Evolutionary conservation across 768 basidiomycete genomes (phyloP), one percentile per base, ranked within the genome.

Genomic region (Russula griseocarnosa): DNA sequence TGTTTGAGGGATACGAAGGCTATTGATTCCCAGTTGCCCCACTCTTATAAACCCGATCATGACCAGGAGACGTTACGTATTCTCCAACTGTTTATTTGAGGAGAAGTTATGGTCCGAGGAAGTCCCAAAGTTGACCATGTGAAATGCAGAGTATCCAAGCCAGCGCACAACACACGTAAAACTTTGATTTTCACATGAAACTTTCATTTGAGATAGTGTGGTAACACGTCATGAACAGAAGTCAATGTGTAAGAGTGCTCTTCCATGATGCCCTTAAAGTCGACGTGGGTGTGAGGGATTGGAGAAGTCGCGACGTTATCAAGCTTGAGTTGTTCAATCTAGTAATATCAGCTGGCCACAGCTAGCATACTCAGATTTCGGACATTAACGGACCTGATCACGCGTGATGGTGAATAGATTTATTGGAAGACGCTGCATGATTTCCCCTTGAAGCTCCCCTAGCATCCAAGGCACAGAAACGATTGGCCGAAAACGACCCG

Each of bases 381-480:
- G n/a, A 13, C 24, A 2, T 34, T 6, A 54, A 46, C 60, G 6
- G 3, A 88, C 89, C 79, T 91, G 88, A 65, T 82, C 82, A 38
- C 82, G 78, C 16, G 90, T 89, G 20, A 91, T 69, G 0, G 89
- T 90, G 66, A 90, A 85, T 22, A 88, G 67, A 62, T 82, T 87
- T 20, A 75, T 71, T 0, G 88, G 90, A 13, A 90, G 74, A 60
- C 74, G 77, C 74, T 90, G 87, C 56, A 89, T 70, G 42, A 91
- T 69, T 26, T 77, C 76, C 4, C 82, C 89, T 74, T 90, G 87
- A n/a, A 87, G 61, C 67, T 75, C 79, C 4, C 89, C 88, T 30
- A 88, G 60, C 42, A 75, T 73, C 71, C 82, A 88, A 0, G 89
- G 89, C 6, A 90, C 63, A 9, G 85, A 84, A 14, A 91, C 62